Conservation (phyloP, 495 filamentous ascomycete genomes). For the Neurospora africana region DNA sequence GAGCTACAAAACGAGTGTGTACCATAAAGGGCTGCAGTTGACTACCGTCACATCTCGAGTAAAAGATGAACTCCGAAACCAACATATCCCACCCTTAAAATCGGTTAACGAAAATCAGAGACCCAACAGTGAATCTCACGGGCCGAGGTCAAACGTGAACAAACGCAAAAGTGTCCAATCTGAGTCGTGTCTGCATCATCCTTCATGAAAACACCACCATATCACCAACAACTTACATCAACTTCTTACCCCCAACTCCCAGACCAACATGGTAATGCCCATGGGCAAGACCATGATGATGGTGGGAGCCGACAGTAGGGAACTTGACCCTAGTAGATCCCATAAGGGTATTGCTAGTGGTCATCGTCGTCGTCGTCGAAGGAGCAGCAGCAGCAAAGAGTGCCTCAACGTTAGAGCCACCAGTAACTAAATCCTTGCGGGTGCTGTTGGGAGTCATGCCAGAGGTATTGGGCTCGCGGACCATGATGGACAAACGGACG, state of each 20-base stretch:
- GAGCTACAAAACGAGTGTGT: neutral
- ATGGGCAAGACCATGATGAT: neutral
- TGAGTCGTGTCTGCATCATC: neutral
- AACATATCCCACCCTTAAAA: neutral
- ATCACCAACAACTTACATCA: neutral
- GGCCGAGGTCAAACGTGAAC: neutral
- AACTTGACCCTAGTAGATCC: neutral
- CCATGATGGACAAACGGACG: constrained; percentile 68
- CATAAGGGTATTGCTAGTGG: neutral
- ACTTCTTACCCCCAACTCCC: neutral
- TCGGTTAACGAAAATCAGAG: neutral
- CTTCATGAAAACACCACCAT: neutral
- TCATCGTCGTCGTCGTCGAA: neutral
- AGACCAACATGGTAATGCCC: neutral
- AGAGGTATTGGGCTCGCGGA: constrained; percentile 45
- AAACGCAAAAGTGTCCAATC: neutral
- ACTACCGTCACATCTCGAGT: neutral
- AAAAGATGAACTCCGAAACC: neutral
- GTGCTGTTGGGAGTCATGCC: neutral
- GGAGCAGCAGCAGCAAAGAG: neutral
- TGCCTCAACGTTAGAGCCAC: neutral
- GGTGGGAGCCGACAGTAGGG: neutral
- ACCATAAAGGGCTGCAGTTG: neutral
- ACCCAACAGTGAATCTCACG: neutral
- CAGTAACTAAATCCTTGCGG: constrained; percentile 13